These are phyloP conservation scores for Fonticula alba DNA, from an alignment of 78 protist species.

Conservation along the genomic window DNA sequence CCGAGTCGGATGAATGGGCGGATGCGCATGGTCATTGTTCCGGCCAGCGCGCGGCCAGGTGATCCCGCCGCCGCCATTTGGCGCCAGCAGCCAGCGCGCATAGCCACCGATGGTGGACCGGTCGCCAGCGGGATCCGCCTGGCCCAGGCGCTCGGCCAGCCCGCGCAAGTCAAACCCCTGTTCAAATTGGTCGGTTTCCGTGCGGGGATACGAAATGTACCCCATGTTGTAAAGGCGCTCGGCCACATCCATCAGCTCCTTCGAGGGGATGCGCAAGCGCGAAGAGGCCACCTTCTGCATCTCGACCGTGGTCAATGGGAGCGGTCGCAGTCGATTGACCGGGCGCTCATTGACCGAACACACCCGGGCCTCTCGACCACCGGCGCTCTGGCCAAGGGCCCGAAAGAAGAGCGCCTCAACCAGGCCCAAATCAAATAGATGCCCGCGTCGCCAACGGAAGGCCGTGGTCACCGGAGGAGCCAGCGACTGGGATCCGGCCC, in stretches of 20 bases:
- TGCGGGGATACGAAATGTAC: conserved; percentile 84
- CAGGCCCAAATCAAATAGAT: background rate
- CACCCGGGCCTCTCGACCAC: background rate
- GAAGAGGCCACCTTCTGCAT: conserved; percentile 64
- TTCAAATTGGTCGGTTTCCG: conserved; percentile 82
- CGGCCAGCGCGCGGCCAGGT: conserved; percentile 62
- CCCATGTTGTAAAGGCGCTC: conserved; percentile 75
- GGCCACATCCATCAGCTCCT: conserved; percentile 27
- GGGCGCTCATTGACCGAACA: conserved; percentile 6
- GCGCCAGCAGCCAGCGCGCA: background rate
- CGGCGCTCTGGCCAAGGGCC: background rate
- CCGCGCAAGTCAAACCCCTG: conserved; percentile 36
- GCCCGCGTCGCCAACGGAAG: background rate
- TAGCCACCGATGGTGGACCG: background rate
- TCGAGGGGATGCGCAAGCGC: conserved; percentile 45
- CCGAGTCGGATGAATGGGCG: conserved; percentile 92
- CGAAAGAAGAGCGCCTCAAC: background rate
- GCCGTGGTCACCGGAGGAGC: background rate
- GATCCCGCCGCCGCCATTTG: conserved; percentile 15
- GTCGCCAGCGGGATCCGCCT: too few relatives aligned
- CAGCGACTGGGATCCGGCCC: too few relatives aligned
- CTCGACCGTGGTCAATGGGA: conserved; percentile 84
- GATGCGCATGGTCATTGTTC: conserved; percentile 85
- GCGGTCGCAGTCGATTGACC: conserved; percentile 39
- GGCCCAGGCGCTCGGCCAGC: too few relatives aligned